phyloP scores from a whole-genome alignment of 192 early-diverging fungal species.

The Cladochytrium replicatum region DNA sequence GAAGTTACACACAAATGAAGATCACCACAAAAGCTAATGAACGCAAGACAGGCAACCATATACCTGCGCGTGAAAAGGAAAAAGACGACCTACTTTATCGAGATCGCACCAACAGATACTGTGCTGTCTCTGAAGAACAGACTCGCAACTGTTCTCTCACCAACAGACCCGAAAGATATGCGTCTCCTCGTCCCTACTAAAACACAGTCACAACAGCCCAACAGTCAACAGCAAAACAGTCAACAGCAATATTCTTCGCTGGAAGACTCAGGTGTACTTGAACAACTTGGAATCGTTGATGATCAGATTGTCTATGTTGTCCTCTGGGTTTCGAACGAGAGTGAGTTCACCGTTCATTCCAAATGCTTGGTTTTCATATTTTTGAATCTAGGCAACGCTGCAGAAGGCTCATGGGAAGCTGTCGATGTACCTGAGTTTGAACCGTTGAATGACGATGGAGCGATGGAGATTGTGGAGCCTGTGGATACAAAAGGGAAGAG shows the following conservation, averaged over 20 bases:
- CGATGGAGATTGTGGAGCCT: constrained; percentile 5
- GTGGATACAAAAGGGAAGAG: no score
- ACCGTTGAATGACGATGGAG: constrained; percentile 26
- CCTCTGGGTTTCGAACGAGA: constrained; percentile 16
- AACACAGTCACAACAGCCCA: constrained; percentile 4
- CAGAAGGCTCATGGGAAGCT: constrained; percentile 32
- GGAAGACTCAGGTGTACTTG: constrained; percentile 29
- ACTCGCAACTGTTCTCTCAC: constrained; percentile 15
- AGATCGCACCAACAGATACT: constrained; percentile 15
- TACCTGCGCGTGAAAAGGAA: constrained; percentile 32
- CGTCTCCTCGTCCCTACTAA: constrained; percentile 11
- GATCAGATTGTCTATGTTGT: constrained; percentile 23
- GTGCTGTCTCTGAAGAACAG: constrained; percentile 23
- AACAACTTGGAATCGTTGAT: constrained; percentile 31
- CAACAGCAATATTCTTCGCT: constrained; percentile 24
- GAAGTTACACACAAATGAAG: no score
- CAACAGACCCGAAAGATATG: constrained; percentile 26
- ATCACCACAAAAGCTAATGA: no score
- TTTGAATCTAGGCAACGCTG: no score
- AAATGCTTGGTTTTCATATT: no score
- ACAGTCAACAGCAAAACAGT: not conserved
- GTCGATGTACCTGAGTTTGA: constrained; percentile 35
- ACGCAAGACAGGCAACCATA: no score
- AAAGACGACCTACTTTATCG: constrained; percentile 32
- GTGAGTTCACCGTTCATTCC: no score